Evolutionary conservation across 2,329 filamentous ascomycete genomes (phyloP).

Genomic region (Cordyceps farinosa): DNA sequence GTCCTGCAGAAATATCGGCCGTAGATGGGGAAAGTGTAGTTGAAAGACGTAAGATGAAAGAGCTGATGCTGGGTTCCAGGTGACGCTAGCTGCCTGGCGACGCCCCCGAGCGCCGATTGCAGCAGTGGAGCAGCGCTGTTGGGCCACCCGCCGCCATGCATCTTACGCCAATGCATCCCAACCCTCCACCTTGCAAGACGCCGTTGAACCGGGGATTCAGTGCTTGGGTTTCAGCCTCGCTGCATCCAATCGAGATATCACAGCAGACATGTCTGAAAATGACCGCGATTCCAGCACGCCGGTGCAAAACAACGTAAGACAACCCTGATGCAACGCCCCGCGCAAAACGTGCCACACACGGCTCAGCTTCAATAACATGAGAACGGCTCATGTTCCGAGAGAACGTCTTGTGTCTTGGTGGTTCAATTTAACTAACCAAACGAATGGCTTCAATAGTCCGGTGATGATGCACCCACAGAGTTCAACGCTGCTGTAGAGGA

Average conservation of each 20-base stretch:
- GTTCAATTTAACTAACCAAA: not conserved
- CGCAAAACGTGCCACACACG: not conserved
- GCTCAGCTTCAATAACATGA: not conserved
- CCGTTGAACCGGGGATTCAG: not conserved
- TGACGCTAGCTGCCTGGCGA: not conserved
- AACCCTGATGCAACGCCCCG: not conserved
- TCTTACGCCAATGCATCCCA: slow-evolving; percentile 10
- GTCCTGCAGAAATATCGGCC: not conserved
- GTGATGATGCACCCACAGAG: slow-evolving; percentile 54
- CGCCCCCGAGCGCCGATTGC: not conserved
- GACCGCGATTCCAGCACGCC: slow-evolving; percentile 32
- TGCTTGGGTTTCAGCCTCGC: not conserved
- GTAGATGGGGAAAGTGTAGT: not conserved
- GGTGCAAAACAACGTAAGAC: slow-evolving; percentile 35
- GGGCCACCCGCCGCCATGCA: not conserved
- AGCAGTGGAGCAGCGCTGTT: slow-evolving; percentile 10
- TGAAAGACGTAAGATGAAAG: not conserved
- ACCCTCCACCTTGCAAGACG: slow-evolving; percentile 1
- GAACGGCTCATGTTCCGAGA: not conserved
- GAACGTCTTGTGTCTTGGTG: too few species aligned
- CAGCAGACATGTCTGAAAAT: slow-evolving; percentile 35
- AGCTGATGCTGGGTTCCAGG: not conserved
- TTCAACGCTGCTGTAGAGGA: slow-evolving; percentile 81
- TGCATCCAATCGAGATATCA: not conserved
- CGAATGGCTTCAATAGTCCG: not conserved